Evolutionary conservation across 306 rosid genomes (phyloP), one percentile per base, ranked within the genome.

Genomic region (Rosa multiflora): DNA sequence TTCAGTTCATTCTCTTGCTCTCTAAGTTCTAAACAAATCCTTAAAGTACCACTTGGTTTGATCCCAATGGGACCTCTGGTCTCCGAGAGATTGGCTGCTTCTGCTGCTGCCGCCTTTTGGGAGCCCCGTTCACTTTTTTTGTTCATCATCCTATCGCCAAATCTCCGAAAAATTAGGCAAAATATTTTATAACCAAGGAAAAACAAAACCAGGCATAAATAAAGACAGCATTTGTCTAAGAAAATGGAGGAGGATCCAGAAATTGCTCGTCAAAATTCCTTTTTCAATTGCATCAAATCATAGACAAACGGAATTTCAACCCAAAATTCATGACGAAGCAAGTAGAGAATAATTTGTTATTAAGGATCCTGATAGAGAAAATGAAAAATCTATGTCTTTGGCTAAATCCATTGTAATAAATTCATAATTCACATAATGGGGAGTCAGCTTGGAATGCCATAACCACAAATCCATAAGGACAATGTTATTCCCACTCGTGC

Each of bases 1-100:
- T 67, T 68, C 68, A 20, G 29, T 37, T 74, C 35, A 29, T 71
- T 72, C 75, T 83, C 85, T 32, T 61, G 7, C 73, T 74, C 47
- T 44, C 47, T 44, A 10, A 8, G 47, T 44, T 44, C 84, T 0
- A 83, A 72, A 83, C 59, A 88, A 85, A 94, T 92, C 84, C 74
- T 86, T 82, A 91, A 73, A 43, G 66, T 70, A 44, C 88, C 92
- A 79, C 84, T 84, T 8, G 37, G 6, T 59, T 59, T 59, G 66
- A n/a, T n/a, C 35, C 35, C 66, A 59, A 5, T 10, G 6, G 66
- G 14, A 59, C 66, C 13, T 10, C 14, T 59, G 15, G 5, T 23
- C 6, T 59, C 66, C 15, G 5, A 59, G 37, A 59, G 35, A 21
- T 21, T 11, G 37, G 37, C 32, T 21, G 66, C 66, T 59, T 23